Evolutionary conservation across 345 rosid species (phyloP).

Genomic region (Geranium rotundifolium): DNA sequence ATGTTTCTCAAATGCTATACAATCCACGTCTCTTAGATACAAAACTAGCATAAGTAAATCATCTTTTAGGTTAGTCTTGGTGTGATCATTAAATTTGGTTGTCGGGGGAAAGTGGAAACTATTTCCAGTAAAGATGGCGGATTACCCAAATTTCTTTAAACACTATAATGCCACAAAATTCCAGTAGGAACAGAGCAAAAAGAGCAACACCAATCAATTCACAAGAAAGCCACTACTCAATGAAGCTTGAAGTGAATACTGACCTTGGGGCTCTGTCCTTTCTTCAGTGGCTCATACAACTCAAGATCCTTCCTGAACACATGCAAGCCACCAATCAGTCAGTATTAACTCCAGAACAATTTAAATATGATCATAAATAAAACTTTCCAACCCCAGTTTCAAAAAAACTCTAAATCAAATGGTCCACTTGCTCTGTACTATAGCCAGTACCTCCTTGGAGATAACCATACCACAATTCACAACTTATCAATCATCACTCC

Average conservation of each 20-base stretch:
- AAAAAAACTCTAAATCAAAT: not conserved
- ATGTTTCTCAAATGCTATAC: no score
- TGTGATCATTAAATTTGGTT: not conserved
- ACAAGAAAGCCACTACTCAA: not conserved
- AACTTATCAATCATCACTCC: not conserved
- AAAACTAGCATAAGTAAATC: no score
- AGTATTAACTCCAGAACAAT: not conserved
- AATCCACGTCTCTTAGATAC: no score
- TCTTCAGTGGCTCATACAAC: slow-evolving; percentile 52
- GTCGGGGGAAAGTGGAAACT: not conserved
- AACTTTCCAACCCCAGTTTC: not conserved
- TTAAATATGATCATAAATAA: not conserved
- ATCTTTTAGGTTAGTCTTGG: no score
- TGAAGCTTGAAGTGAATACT: not conserved
- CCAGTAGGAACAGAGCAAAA: not conserved
- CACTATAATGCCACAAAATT: not conserved
- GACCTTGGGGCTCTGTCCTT: slow-evolving; percentile 90
- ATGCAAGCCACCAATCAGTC: not conserved
- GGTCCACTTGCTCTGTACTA: not conserved
- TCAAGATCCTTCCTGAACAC: slow-evolving; percentile 54
- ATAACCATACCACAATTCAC: no score
- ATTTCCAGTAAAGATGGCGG: not conserved
- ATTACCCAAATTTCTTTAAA: not conserved
- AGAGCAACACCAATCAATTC: not conserved
- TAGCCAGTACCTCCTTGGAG: no score